Evolutionary conservation across 208 protist genomes (phyloP).

Genomic region (Wallacemonas sp.): DNA sequence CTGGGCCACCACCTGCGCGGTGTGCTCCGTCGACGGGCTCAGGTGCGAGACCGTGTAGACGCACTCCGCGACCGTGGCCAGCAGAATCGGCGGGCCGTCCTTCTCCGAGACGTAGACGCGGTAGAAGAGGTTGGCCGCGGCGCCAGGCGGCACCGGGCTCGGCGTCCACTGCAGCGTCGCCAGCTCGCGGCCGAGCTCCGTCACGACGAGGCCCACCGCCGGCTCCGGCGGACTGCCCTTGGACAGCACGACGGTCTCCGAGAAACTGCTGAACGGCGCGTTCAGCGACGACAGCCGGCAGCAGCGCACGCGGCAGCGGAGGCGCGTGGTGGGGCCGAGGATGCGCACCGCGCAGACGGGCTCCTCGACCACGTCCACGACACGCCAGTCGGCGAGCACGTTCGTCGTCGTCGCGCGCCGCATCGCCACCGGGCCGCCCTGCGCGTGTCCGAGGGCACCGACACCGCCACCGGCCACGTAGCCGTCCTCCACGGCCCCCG

Average conservation of each 20-base stretch:
- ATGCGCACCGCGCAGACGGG: slow-evolving; percentile 73
- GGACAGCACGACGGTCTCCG: slow-evolving; percentile 64
- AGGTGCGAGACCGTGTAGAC: slow-evolving; percentile 55
- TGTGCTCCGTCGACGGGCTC: slow-evolving; percentile 75
- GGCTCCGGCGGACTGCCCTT: slow-evolving; percentile 82
- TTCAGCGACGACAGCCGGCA: slow-evolving; percentile 12
- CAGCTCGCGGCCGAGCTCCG: slow-evolving; percentile 50
- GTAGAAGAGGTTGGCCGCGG: slow-evolving; percentile 34
- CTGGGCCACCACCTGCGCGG: slow-evolving; percentile 80
- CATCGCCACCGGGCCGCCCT: slow-evolving; percentile 8
- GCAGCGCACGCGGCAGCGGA: slow-evolving; percentile 87
- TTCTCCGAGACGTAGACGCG: slow-evolving; percentile 60
- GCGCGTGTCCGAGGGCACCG: not conserved
- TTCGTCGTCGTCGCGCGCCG: slow-evolving; percentile 13
- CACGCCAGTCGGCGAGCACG: slow-evolving; percentile 59
- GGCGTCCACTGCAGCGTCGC: slow-evolving; percentile 77
- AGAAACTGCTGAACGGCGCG: slow-evolving; percentile 70
- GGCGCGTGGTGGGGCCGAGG: slow-evolving; percentile 45
- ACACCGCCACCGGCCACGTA: slow-evolving; percentile 14
- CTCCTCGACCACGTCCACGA: slow-evolving; percentile 72
- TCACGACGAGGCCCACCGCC: slow-evolving; percentile 58
- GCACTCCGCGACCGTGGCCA: slow-evolving; percentile 31
- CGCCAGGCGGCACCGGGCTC: not conserved
- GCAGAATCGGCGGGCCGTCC: slow-evolving; percentile 35
- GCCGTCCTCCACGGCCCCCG: slow-evolving; percentile 10